Conservation (phyloP, 2,329 filamentous ascomycete species). For the Ascosphaera aggregata region DNA sequence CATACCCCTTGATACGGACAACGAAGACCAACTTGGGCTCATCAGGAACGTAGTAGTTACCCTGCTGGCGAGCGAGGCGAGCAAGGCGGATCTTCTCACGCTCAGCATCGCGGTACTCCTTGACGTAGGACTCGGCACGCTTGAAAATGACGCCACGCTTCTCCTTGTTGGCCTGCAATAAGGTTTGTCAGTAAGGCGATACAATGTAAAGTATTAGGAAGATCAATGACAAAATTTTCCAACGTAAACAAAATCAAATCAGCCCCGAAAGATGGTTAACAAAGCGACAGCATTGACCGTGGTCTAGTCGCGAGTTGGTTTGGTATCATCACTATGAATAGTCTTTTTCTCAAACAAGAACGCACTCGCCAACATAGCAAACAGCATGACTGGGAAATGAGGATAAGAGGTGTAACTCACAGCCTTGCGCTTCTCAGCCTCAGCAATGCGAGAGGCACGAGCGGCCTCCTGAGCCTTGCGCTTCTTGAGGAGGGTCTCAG, state of each 20-base stretch:
- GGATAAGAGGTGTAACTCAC: slow-evolving; percentile 32
- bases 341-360: slow-evolving; percentile 12
- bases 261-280: slow-evolving; percentile 44
- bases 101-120: slow-evolving; percentile 97
- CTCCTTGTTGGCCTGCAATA: slow-evolving; percentile 78
- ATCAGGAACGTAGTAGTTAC: slow-evolving; percentile 81
- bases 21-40: slow-evolving; percentile 96
- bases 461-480: slow-evolving; percentile 99
- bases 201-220: slow-evolving; percentile 1
- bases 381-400: slow-evolving; percentile 1
- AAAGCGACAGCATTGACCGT: slow-evolving; percentile 82
- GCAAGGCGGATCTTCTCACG: slow-evolving; percentile 91
- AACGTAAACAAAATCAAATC: slow-evolving; percentile 24
- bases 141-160: slow-evolving; percentile 99
- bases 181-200: slow-evolving; percentile 13
- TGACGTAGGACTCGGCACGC: slow-evolving; percentile 98
- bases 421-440: slow-evolving; percentile 70
- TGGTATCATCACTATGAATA: slow-evolving; percentile 76
- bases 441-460: slow-evolving; percentile 64
- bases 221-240: background rate
- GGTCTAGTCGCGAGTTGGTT: slow-evolving; percentile 81
- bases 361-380: slow-evolving; percentile 6
- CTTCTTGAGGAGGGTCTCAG: slow-evolving; percentile 99
- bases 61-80: slow-evolving; percentile 75
- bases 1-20: slow-evolving; percentile 91